Base-by-base conservation (phyloP, 768 basidiomycete species). In the Daedaleopsis sinensis region DNA sequence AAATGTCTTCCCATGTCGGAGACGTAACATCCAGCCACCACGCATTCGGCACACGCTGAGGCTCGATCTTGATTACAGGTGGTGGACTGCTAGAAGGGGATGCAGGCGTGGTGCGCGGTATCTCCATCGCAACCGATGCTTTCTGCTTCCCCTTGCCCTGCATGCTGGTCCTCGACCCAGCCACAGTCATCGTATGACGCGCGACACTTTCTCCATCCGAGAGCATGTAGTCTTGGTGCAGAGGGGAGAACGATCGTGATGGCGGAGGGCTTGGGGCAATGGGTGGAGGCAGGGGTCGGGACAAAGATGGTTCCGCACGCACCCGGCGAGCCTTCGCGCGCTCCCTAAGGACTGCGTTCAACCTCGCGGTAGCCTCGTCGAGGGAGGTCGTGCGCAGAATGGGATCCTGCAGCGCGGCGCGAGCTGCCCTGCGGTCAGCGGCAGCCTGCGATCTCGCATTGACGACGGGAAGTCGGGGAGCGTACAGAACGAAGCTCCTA, bases 11-110 rank as follows among this genome's bases (percentile, higher is more conserved):
- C 84, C 92, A 93, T 0, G 86, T 88, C 1, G 95, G 94, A 64
- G 88, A 93, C 32, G 92, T 81, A 1, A 96, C 86, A 68, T 98
- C 94, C 46, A 98, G 74, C 84, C 93, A 98, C 95, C 95, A 97
- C 5, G 89, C 87, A 62, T 83, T 83, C 24, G 78, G 80, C 66
- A 55, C 59, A 5, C 52, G 63, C 11, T 53, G 51, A n/a, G 18
- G 13, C 15, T 58, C 32, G 23, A 50, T 44, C 6, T 21, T 24
- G 19, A 38, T 54, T 2, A 49, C 15, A 21, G 61, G 43, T 24
- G 58, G 59, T 10, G 56, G 47, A 42, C 58, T 61, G 0, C 49
- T 42, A 19, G 49, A 46, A 0, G 62, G 58, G 5, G 35, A 44
- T 7, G 43, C 48, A 6, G 55, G 55, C 21, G 63, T 15, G 38